These are phyloP conservation scores for Colletotrichum euphorbiae DNA, from an alignment of 2,329 filamentous ascomycete species.

Conservation along the genomic window DNA sequence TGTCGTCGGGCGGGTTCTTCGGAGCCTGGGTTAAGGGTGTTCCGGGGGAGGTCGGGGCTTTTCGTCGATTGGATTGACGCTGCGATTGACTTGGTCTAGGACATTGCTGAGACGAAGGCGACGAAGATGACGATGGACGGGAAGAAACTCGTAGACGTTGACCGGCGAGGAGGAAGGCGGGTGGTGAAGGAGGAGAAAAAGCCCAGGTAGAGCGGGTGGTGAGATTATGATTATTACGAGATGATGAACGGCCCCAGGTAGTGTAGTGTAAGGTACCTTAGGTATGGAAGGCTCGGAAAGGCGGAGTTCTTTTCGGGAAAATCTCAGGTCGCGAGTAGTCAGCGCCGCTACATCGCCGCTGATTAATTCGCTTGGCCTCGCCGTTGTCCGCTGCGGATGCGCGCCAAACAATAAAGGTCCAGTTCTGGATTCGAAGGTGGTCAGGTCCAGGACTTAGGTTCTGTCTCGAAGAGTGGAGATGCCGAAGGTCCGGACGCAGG, in stretches of 20 bases:
- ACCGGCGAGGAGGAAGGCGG: neutral
- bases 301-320: neutral
- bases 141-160: neutral
- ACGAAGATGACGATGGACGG: neutral
- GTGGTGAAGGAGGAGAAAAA: neutral
- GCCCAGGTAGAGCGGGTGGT: too few species aligned
- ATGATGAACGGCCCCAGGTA: neutral
- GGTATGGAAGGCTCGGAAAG: slow-evolving; percentile 30
- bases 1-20: neutral
- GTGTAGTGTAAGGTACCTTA: neutral
- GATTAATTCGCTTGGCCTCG: too few species aligned
- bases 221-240: neutral
- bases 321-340: neutral
- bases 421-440: neutral
- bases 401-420: too few species aligned
- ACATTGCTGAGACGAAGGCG: slow-evolving; percentile 13
- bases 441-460: too few species aligned
- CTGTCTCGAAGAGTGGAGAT: slow-evolving; percentile 29
- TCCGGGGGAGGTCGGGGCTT: neutral
- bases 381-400: too few species aligned
- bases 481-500: slow-evolving; percentile 28
- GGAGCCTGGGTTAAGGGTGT: neutral
- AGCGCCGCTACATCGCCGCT: too few species aligned
- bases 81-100: neutral
- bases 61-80: neutral